Evolutionary conservation across 2,329 filamentous ascomycete genomes (phyloP), one percentile per base, ranked within the genome.

Genomic region (Immersiporthe knoxdaviesiana): DNA sequence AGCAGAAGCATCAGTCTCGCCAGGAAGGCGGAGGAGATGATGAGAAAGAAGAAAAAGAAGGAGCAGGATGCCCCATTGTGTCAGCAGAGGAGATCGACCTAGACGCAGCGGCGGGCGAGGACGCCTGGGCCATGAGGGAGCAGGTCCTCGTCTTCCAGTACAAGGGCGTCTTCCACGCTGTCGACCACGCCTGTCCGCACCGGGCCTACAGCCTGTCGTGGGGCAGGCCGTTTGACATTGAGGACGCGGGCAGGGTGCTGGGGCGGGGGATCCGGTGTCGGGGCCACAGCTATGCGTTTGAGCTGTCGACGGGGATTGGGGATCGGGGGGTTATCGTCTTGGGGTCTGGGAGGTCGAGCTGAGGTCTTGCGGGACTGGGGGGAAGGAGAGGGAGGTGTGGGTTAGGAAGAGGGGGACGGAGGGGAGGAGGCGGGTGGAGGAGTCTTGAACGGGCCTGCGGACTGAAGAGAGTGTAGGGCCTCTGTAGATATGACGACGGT

Each of bases 81-180:
- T 2, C 47, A 11, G 52, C 8, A 16, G 47, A 64, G 30, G 50
- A 69, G 66, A 58, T 70, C 66, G 63, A 59, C 39, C 41, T 62
- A 5, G 66, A 70, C 35, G 56, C 69, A 11, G 69, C 69, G 2
- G 52, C 47, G 3, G 68, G 60, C 68, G 68, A 70, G 47, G 68
- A 70, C 41, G 61, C 68, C 21, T 70, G 69, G 69, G 56, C 52
- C 16, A 68, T 68, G 69, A 44, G 44, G 47, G 69, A 70, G 24
- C 69, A 70, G 52, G 69, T 66, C 7, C 66, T 70, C 8, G 59
- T 70, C 50, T 70, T 70, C 63, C 69, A 60, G 63, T 70, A 70
- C 63, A 66, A 69, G 59, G 69, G 69, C n/a, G 5, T 2, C 37
- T 70, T 70, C 67, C 67, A 70, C 44, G 69, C 69, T 8, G 66